These are phyloP conservation scores for Lepidium didymum DNA, from an alignment of 345 rosid genomes.

Conservation along the genomic window DNA sequence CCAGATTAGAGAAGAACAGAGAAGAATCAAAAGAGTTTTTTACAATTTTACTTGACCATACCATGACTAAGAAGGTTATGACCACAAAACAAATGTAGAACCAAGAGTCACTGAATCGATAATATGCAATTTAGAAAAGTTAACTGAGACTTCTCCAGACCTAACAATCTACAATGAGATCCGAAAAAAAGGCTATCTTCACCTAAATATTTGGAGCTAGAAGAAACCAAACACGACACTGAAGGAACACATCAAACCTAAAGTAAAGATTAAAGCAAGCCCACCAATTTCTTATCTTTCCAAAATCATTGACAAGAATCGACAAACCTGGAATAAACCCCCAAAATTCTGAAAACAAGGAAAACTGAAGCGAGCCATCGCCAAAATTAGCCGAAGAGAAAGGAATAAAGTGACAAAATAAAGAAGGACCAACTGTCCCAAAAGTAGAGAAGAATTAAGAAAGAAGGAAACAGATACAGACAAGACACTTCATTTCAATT, in stretches of 20 bases:
- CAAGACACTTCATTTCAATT: not conserved
- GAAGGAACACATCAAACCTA: not conserved
- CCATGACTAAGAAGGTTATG: not conserved
- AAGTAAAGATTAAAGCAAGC: not conserved
- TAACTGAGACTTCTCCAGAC: not conserved
- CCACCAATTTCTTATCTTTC: not conserved
- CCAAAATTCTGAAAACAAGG: constrained; percentile 25
- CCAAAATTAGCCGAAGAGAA: constrained; percentile 4
- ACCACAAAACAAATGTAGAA: constrained; percentile 12
- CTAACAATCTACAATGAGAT: not conserved
- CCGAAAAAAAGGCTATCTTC: not conserved
- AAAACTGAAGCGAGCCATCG: constrained; percentile 9
- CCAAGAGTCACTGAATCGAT: constrained; percentile 3
- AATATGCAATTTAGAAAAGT: not conserved
- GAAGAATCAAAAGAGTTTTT: not conserved
- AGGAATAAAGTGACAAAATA: not conserved
- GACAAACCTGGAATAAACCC: constrained; percentile 25
- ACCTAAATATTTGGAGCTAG: not conserved
- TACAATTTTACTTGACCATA: not conserved
- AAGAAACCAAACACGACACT: not conserved
- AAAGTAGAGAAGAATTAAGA: not conserved
- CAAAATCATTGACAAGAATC: constrained; percentile 14
- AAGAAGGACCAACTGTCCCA: not conserved
- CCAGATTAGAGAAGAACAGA: not conserved
- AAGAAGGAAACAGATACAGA: constrained; percentile 6